A percentile compares a stretch with the other conserved stretches of the same genome.
phyloP scores from a whole-genome alignment of 306 rosid species.

The Carpinus fangiana region DNA sequence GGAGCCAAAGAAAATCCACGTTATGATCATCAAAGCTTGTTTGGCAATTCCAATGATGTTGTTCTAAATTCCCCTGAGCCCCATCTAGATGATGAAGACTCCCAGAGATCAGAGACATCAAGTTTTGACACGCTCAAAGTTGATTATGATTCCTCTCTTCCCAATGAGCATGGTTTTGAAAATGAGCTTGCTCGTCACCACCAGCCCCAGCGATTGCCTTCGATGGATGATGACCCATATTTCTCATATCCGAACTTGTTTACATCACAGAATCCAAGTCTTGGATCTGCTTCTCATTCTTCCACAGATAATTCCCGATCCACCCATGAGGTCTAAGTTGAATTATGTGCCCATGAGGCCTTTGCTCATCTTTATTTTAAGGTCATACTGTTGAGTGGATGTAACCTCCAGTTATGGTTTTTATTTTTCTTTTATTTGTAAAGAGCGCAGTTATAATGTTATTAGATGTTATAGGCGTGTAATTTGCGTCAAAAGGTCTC shows the following conservation, averaged over 20 bases:
- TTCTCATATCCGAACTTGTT: slow-evolving; percentile 83
- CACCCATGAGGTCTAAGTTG: slow-evolving; percentile 38
- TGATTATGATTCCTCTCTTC: slow-evolving; percentile 41
- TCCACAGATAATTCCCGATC: slow-evolving; percentile 40
- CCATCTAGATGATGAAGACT: slow-evolving; percentile 39
- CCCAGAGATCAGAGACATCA: slow-evolving; percentile 40
- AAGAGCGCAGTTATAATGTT: slow-evolving; percentile 17
- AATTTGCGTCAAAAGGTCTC: slow-evolving; percentile 1
- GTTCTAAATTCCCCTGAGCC: slow-evolving; percentile 22
- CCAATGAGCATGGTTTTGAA: slow-evolving; percentile 33
- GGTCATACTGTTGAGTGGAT: slow-evolving; percentile 36
- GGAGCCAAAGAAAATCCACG: slow-evolving; percentile 32
- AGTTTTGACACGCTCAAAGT: slow-evolving; percentile 42
- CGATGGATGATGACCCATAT: slow-evolving; percentile 80
- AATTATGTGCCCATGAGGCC: neutral
- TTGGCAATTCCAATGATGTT: slow-evolving; percentile 25
- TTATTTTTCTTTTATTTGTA: slow-evolving; percentile 7
- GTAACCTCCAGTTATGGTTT: slow-evolving; percentile 2
- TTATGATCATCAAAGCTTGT: slow-evolving; percentile 27
- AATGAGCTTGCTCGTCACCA: slow-evolving; percentile 41
- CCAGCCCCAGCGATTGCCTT: slow-evolving; percentile 66
- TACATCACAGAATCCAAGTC: slow-evolving; percentile 52
- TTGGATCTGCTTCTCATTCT: slow-evolving; percentile 49
- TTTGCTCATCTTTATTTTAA: slow-evolving; percentile 7
- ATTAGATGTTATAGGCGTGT: neutral